Base-by-base conservation (phyloP, 495 filamentous ascomycete species). In the Gamarada debralockiae region DNA sequence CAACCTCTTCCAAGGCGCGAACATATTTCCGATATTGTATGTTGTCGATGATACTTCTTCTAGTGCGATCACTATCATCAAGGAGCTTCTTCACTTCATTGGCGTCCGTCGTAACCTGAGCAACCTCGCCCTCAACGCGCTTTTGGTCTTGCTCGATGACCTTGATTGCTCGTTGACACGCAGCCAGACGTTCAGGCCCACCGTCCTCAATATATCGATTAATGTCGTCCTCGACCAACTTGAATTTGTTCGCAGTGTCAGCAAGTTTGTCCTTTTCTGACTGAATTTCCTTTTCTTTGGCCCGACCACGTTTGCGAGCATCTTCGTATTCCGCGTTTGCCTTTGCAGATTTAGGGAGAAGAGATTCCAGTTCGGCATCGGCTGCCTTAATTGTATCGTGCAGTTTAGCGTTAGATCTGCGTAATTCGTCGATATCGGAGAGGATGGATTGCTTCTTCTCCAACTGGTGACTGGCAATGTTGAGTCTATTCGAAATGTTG, bases 1-100 rank as follows among this genome's bases (percentile, higher is more conserved):
- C 63, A 3, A 96, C 78, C 14, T 66, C 71, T 17, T 90, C 72
- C 27, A 95, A 73, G 43, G 84, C 78, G 37, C 83, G 74, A 46
- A 80, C 75, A 40, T 83, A 82, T 59, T 84, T 83, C 42, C 93
- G 89, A 62, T 89, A 96, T 20, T 79, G 81, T 33, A 97, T 70
- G 59, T 97, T 97, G 62, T 97, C 91, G 14, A 74, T 75, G 60
- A 97, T 95, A 55, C 83, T 86, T 36, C 86, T 82, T 68, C 87
- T 87, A 15, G 83, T 93, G 48, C 84, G 79, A 47, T 85, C 84
- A 57, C 86, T 85, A 59, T 88, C 87, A 56, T 83, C 81, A 21
- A 92, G 73, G 53, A 90, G 83, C 40, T 87, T 79, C 25, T 86
- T 86, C 20, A 96, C 74, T 56, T 83, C 84, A 67, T 95, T 95